A percentile compares a stretch with the other conserved stretches of the same genome.
Conservation (phyloP, 805 yeast genomes). For the Priceomyces castillae region DNA sequence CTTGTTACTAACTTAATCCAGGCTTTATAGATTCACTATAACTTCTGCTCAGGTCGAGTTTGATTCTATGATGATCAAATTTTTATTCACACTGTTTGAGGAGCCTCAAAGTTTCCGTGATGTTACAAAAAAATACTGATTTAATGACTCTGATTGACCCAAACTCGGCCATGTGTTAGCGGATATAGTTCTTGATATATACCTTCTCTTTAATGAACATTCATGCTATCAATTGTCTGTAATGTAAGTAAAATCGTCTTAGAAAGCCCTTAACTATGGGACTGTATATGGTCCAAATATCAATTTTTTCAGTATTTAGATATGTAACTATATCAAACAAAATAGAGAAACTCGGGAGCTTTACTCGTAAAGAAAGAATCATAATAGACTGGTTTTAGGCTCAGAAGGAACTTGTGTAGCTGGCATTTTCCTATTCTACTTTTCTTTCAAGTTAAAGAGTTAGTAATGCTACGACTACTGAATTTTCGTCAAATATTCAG, state of each 20-base stretch:
- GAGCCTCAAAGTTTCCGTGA: constrained; percentile 32
- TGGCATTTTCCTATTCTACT: too few species aligned
- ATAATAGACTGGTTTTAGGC: background rate
- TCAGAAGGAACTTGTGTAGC: background rate
- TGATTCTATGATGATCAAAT: constrained; percentile 39
- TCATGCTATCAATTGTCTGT: too few species aligned
- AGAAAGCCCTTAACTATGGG: background rate
- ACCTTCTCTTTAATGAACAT: too few species aligned
- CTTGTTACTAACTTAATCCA: constrained; percentile 6
- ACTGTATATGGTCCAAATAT: background rate
- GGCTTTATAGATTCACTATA: constrained; percentile 19
- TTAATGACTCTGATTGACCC: constrained; percentile 44
- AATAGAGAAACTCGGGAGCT: too few species aligned
- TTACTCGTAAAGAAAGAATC: background rate
- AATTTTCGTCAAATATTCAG: constrained; percentile 1
- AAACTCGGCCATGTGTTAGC: background rate
- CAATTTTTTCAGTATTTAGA: background rate
- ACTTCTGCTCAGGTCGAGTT: constrained; percentile 4
- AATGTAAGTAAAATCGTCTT: background rate
- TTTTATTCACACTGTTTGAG: constrained; percentile 49
- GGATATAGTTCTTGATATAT: background rate
- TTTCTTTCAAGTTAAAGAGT: too few species aligned
- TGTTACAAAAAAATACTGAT: constrained; percentile 41
- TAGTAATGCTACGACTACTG: constrained; percentile 8
- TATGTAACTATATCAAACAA: too few species aligned